phyloP scores from a whole-genome alignment of 305 asterid genomes.

The Plantago rigida region DNA sequence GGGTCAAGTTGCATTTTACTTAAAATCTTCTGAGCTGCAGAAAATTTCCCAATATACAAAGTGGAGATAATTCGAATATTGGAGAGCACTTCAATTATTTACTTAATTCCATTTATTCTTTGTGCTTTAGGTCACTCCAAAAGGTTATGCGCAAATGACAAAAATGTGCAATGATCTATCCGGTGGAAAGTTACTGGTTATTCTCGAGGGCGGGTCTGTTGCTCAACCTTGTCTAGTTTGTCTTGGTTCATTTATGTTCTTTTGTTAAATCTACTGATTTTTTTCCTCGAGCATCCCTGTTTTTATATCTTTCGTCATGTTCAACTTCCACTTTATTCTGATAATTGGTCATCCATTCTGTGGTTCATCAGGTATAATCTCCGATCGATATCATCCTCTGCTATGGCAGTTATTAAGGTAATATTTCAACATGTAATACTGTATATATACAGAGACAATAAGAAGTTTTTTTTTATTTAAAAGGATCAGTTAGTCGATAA shows the following conservation, averaged over 20 bases:
- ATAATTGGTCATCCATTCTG: conserved; percentile 24
- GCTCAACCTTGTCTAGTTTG: conserved; percentile 17
- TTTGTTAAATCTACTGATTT: conserved; percentile 7
- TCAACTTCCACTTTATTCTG: conserved; percentile 15
- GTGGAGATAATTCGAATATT: conserved; percentile 1
- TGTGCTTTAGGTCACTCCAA: conserved; percentile 66
- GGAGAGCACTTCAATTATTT: conserved; percentile 6
- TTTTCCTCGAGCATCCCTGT: background rate
- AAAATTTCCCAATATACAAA: background rate
- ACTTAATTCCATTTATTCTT: conserved; percentile 20
- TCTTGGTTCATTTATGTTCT: conserved; percentile 14
- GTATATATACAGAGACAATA: background rate
- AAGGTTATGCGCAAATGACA: conserved; percentile 88
- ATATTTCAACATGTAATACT: conserved; percentile 21
- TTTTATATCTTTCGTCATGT: background rate
- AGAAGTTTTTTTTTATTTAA: background rate
- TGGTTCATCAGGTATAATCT: conserved; percentile 61
- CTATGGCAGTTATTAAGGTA: conserved; percentile 85
- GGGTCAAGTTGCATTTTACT: conserved; percentile 11
- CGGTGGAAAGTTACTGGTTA: conserved; percentile 82
- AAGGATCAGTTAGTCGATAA: background rate
- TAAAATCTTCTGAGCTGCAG: conserved; percentile 10
- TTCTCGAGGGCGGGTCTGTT: conserved; percentile 97
- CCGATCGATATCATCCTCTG: conserved; percentile 89
- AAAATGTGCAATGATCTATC: conserved; percentile 61